Evolutionary conservation across 352 stramenopile species (phyloP).

Genomic region (Phytophthora boehmeriae): DNA sequence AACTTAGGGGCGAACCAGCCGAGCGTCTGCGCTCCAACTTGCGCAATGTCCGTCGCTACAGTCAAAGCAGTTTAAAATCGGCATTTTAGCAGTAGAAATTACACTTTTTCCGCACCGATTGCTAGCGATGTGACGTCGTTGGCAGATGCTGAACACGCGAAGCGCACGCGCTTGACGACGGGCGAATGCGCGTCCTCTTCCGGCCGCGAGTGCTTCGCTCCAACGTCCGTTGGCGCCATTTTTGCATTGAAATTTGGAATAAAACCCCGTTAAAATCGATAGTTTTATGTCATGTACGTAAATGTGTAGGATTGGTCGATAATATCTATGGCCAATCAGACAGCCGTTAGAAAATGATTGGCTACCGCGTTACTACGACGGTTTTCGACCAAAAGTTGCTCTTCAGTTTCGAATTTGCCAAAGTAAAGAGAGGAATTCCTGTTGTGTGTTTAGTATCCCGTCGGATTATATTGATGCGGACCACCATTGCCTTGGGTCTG

Average conservation of each 20-base stretch:
- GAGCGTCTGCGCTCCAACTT: conserved; percentile 49
- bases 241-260: conserved; percentile 19
- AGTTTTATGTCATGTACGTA: neutral
- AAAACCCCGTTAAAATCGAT: neutral
- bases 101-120: conserved; percentile 46
- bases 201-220: conserved; percentile 5
- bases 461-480: conserved; percentile 74
- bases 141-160: conserved; percentile 44
- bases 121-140: conserved; percentile 62
- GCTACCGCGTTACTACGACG: neutral
- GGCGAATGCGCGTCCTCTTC: conserved; percentile 10
- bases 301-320: too few relatives aligned
- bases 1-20: conserved; percentile 70
- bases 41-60: conserved; percentile 43
- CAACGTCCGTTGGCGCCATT: conserved; percentile 36
- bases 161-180: conserved; percentile 68
- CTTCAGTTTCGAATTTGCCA: conserved; percentile 36
- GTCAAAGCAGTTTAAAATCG: conserved; percentile 4
- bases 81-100: neutral
- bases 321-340: too few relatives aligned
- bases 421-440: neutral
- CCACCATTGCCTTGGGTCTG: conserved; percentile 81
- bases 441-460: conserved; percentile 12
- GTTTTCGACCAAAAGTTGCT: neutral
- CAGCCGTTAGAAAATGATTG: too few relatives aligned